Conservation (phyloP, 768 basidiomycete species). For the Phlebiopsis flavidoalba region DNA sequence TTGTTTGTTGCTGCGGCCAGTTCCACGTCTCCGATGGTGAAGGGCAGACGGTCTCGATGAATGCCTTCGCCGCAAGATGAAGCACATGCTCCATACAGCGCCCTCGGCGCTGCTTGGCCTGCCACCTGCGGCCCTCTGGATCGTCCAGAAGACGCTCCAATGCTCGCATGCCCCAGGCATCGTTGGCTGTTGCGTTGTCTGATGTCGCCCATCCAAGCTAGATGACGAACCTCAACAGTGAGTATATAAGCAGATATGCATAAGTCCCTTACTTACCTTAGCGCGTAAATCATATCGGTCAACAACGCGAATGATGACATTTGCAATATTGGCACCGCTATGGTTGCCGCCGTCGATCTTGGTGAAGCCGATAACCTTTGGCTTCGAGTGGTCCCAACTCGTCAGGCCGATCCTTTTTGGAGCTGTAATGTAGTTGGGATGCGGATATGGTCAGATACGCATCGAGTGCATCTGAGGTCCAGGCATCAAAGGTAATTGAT, state of each 20-base stretch:
- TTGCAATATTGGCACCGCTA: slow-evolving; percentile 6
- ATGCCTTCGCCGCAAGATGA: background rate
- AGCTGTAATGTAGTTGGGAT: slow-evolving; percentile 3
- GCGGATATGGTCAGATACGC: slow-evolving; percentile 4
- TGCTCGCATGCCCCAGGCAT: no score
- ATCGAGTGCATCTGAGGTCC: background rate
- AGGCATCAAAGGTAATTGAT: slow-evolving; percentile 5
- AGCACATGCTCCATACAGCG: no score
- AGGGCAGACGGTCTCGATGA: slow-evolving; percentile 2
- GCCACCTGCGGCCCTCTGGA: no score
- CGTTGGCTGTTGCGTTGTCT: no score
- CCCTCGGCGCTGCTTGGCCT: no score
- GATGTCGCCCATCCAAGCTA: no score
- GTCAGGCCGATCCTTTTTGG: background rate
- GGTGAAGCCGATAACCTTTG: background rate
- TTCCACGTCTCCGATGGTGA: background rate
- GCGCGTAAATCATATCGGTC: slow-evolving; percentile 2
- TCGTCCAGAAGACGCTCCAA: no score
- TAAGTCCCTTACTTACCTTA: background rate
- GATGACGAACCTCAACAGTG: background rate
- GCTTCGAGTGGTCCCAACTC: slow-evolving; percentile 1
- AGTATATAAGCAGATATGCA: no score
- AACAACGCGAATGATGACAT: background rate
- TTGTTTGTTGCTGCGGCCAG: no score
- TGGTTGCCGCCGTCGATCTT: slow-evolving; percentile 3